These are phyloP conservation scores for Tothia fuscella DNA, from an alignment of 2,329 filamentous ascomycete species.

Conservation along the genomic window DNA sequence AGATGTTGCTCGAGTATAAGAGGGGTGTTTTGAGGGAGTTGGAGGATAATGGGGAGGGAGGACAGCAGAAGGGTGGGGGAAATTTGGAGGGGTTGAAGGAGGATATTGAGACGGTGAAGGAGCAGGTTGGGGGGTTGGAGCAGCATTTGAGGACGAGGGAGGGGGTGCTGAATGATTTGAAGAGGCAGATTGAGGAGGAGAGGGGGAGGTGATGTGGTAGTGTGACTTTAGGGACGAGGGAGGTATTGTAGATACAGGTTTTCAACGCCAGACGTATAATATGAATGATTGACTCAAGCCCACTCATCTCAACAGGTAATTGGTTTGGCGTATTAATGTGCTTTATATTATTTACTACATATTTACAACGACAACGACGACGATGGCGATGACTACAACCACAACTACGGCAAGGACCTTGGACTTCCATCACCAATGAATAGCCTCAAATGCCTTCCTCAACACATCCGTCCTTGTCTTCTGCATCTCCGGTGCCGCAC, in stretches of 20 bases:
- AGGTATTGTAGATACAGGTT: too few species aligned
- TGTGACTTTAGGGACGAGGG: too few species aligned
- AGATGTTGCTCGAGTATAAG: conserved; percentile 94
- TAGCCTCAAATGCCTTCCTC: conserved; percentile 31
- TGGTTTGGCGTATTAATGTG: too few species aligned
- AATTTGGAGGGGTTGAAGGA: conserved; percentile 67
- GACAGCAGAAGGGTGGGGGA: conserved; percentile 53
- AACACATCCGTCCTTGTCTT: conserved; percentile 36
- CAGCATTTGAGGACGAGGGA: conserved; percentile 66
- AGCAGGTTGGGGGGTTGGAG: conserved; percentile 88
- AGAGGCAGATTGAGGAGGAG: conserved; percentile 77
- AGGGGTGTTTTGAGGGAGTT: conserved; percentile 62
- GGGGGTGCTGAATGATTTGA: conserved; percentile 62
- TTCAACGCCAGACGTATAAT: too few species aligned
- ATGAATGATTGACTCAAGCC: too few species aligned
- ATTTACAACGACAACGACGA: too few species aligned
- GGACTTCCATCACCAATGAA: conserved; percentile 16
- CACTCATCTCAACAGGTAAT: too few species aligned
- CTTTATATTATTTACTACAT: too few species aligned
- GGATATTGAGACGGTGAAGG: conserved; percentile 79
- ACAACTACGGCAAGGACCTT: too few species aligned
- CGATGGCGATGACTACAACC: too few species aligned
- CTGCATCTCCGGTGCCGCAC: conserved; percentile 34
- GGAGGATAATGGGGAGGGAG: conserved; percentile 54
- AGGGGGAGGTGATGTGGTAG: conserved; percentile 35